These are phyloP conservation scores for Rhododendron griersonianum DNA, from an alignment of 148 eudicot species.

Conservation along the genomic window DNA sequence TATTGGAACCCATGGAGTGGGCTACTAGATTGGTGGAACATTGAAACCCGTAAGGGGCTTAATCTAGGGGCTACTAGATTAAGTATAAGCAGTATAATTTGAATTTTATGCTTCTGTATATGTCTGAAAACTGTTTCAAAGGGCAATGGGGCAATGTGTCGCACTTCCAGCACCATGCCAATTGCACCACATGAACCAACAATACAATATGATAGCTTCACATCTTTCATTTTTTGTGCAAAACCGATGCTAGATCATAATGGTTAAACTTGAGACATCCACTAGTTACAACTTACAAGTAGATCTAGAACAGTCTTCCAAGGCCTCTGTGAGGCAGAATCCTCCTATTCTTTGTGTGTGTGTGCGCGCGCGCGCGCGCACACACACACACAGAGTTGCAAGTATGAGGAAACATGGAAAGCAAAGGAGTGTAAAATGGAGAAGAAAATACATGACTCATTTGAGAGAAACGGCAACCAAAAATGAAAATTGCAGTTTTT, in stretches of 20 bases:
- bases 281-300: neutral
- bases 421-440: neutral
- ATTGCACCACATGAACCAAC: neutral
- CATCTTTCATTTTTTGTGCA: neutral
- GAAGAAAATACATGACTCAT: neutral
- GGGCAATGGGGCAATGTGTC: neutral
- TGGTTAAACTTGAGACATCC: neutral
- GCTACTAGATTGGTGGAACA: neutral
- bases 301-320: neutral
- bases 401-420: neutral
- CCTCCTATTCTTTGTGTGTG: neutral
- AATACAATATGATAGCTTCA: neutral
- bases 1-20: neutral
- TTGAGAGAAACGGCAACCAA: neutral
- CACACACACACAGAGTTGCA: no score
- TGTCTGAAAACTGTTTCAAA: neutral
- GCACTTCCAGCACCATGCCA: neutral
- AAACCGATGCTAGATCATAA: neutral
- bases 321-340: no score
- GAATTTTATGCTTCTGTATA: neutral
- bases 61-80: neutral
- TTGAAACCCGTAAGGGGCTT: neutral
- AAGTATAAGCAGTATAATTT: neutral
- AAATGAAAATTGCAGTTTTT: neutral
- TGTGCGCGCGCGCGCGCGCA: no score